These are phyloP conservation scores for Talaromyces piceae DNA, from an alignment of 2,329 filamentous ascomycete species.

Conservation along the genomic window DNA sequence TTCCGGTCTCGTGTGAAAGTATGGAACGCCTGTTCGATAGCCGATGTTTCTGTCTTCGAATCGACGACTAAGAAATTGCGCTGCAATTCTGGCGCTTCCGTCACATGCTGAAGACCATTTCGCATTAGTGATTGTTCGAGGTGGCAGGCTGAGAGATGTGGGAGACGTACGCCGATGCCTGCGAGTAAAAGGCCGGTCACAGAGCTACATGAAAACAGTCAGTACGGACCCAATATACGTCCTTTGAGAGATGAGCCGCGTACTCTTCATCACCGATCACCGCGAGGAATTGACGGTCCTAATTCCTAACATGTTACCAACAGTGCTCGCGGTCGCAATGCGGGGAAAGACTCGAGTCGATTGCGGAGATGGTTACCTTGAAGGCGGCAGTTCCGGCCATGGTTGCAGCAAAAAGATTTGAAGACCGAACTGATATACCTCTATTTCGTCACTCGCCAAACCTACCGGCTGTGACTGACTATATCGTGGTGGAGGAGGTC, in stretches of 20 bases:
- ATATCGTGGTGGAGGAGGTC: too few relatives aligned
- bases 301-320: constrained; percentile 30
- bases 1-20: constrained; percentile 83
- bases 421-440: neutral
- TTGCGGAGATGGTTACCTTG: constrained; percentile 35
- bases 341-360: constrained; percentile 4
- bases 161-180: constrained; percentile 71
- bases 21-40: constrained; percentile 86
- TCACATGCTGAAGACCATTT: constrained; percentile 63
- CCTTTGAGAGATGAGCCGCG: constrained; percentile 1
- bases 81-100: constrained; percentile 75
- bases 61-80: constrained; percentile 99
- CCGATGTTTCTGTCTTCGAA: constrained; percentile 76
- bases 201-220: constrained; percentile 53
- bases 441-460: neutral
- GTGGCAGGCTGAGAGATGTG: neutral
- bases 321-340: constrained; percentile 24
- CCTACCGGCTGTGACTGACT: neutral
- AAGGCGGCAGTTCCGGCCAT: constrained; percentile 58
- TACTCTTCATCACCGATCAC: constrained; percentile 91
- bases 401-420: neutral
- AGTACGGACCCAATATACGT: neutral
- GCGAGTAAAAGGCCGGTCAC: constrained; percentile 93
- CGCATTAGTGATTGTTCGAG: neutral
- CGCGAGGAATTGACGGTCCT: constrained; percentile 91